Conservation (phyloP, 495 filamentous ascomycete species). For the Neurospora sublineolata region DNA sequence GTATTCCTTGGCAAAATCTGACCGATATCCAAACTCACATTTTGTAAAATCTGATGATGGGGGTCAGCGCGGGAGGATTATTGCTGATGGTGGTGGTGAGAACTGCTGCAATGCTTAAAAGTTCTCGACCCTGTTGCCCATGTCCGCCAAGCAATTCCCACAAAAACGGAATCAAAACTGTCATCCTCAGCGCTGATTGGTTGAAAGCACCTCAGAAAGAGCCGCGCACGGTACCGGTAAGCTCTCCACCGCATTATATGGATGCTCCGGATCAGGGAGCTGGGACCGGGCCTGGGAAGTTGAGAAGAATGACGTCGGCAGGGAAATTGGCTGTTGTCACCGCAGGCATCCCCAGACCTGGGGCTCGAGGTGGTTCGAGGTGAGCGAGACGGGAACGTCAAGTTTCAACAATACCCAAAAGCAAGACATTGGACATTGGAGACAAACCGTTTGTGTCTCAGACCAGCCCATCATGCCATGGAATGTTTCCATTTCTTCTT, state of each 20-base stretch:
- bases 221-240: neutral
- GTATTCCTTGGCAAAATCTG: neutral
- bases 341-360: neutral
- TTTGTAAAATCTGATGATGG: neutral
- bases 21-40: neutral
- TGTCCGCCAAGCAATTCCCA: neutral
- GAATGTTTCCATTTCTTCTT: neutral
- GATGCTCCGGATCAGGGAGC: neutral
- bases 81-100: neutral
- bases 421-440: neutral
- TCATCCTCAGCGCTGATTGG: neutral
- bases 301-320: neutral
- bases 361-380: neutral
- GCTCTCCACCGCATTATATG: neutral
- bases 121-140: neutral
- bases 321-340: neutral
- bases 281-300: neutral
- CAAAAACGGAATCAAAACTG: neutral
- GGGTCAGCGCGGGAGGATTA: neutral
- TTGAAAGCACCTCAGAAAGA: neutral
- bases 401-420: neutral
- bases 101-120: neutral
- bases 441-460: neutral
- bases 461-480: no score
- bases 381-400: neutral